A percentile compares a stretch with the other conserved stretches of the same genome.
These are phyloP conservation scores for Coemansia sp. DNA, from an alignment of 192 early-diverging fungal species.

Conservation along the genomic window DNA sequence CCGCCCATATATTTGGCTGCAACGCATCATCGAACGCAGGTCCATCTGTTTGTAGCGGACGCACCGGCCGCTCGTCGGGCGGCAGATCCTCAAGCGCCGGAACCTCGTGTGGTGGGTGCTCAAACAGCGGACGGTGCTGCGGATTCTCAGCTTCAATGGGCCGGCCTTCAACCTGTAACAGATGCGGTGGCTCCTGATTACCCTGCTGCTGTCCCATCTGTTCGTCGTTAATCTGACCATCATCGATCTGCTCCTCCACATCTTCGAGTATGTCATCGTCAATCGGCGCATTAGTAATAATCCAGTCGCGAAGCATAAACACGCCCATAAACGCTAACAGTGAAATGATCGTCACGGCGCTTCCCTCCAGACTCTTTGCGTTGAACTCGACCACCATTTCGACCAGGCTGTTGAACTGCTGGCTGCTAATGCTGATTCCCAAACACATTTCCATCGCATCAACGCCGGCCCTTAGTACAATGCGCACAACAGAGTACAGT, in stretches of 20 bases:
- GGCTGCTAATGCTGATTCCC: constrained; percentile 17
- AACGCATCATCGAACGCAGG: no score
- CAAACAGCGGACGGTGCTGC: constrained; percentile 38
- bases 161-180: constrained; percentile 21
- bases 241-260: constrained; percentile 24
- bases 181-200: constrained; percentile 5
- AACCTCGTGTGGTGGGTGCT: constrained; percentile 23
- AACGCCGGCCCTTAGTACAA: constrained; percentile 14
- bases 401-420: constrained; percentile 17
- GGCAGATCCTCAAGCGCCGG: constrained; percentile 27
- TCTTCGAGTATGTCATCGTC: constrained; percentile 45
- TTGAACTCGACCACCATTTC: constrained; percentile 50
- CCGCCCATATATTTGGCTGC: not conserved
- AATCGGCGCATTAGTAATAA: constrained; percentile 54
- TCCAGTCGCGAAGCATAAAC: constrained; percentile 87
- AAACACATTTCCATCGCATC: constrained; percentile 9
- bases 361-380: constrained; percentile 80
- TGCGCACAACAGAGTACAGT: constrained; percentile 27
- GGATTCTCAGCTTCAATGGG: constrained; percentile 45
- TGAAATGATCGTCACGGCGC: constrained; percentile 71
- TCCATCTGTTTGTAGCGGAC: constrained; percentile 8
- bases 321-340: constrained; percentile 77
- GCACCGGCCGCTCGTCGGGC: constrained; percentile 35
- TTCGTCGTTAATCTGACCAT: not conserved
- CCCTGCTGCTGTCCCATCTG: constrained; percentile 6